Base-by-base conservation (phyloP, 129 eudicot genomes). In the Ambrosia artemisiifolia region DNA sequence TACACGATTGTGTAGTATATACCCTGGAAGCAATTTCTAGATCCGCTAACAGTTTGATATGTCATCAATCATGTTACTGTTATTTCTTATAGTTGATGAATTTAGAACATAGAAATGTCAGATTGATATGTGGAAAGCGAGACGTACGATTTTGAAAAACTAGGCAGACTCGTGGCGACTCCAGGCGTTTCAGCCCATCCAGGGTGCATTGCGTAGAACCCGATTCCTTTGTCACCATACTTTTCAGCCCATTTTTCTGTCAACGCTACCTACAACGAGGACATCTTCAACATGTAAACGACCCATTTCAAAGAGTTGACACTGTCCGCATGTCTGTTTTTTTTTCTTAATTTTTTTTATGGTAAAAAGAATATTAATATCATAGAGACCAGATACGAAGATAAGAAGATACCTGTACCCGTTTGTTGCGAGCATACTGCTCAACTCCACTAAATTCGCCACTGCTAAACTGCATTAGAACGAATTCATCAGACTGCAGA, bases 181-280 rank as follows among this genome's bases (percentile, higher is more conserved):
- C 96, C 96, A 35, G 98, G 96, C 0, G 96, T 93, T 80, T 87
- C 96, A 6, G 95, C 92, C 96, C 98, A 93, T 34, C 98, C 98
- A 30, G 96, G 98, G 85, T 89, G 98, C 98, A 93, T 93, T 6
- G 81, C 72, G 67, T 93, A 93, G 88, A 93, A 89, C 28, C 95
- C 95, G 28, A 93, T 89, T 43, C 96, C 95, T 80, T 79, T 85
- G 48, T 78, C 83, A 17, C 76, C 72, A 71, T 93, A 87, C 11
- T 43, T 82, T 67, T 85, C 80, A 5, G 96, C 91, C 98, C 98
- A 93, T 64, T 84, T 89, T 74, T 93, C 96, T 0, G 98, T 93
- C 79, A 93, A 82, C 79, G 98, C 96, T 35, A 93, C 95, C 98
- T 92, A 75, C 18, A 61, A 79, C 16, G 60, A 47, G 30, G 14